Percentiles rank a stretch among this genome's conserved stretches.
These are phyloP conservation scores for Botrytis deweyae DNA, from an alignment of 2,329 filamentous ascomycete genomes.

Conservation along the genomic window DNA sequence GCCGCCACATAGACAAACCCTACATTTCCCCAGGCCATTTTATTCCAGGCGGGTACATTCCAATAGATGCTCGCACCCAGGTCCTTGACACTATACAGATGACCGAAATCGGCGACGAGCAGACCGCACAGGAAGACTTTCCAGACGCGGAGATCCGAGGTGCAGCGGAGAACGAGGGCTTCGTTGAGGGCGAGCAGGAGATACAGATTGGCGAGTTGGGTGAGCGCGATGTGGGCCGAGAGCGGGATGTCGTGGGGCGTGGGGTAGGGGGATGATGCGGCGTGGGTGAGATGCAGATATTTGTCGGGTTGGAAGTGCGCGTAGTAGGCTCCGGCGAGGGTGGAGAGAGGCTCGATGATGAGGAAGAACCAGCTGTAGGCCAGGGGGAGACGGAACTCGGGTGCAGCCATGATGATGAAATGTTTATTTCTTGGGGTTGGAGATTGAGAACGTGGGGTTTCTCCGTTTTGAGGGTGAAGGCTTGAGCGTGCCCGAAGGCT, in stretches of 20 bases:
- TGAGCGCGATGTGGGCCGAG: constrained; percentile 64
- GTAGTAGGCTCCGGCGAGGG: constrained; percentile 53
- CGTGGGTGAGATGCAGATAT: constrained; percentile 65
- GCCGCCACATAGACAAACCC: constrained; percentile 69
- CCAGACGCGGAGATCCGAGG: constrained; percentile 69
- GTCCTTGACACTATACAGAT: constrained; percentile 64
- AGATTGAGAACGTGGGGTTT: background rate
- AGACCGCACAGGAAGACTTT: constrained; percentile 63
- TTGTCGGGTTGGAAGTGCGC: constrained; percentile 49
- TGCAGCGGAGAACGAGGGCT: constrained; percentile 69
- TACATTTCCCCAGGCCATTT: constrained; percentile 67
- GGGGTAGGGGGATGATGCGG: constrained; percentile 35
- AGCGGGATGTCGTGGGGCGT: constrained; percentile 46
- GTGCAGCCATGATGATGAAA: constrained; percentile 23
- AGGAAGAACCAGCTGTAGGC: constrained; percentile 74
- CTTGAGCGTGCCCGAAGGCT: background rate
- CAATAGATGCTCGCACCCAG: constrained; percentile 63
- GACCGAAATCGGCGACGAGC: constrained; percentile 73
- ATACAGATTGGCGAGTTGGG: constrained; percentile 77
- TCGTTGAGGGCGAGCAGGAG: constrained; percentile 76
- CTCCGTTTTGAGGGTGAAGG: background rate
- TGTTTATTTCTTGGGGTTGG: background rate
- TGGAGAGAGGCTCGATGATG: constrained; percentile 62
- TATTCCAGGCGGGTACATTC: constrained; percentile 58
- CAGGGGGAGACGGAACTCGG: constrained; percentile 53